These are phyloP conservation scores for Hibiscus syriacus DNA, from an alignment of 345 rosid species.

Conservation along the genomic window DNA sequence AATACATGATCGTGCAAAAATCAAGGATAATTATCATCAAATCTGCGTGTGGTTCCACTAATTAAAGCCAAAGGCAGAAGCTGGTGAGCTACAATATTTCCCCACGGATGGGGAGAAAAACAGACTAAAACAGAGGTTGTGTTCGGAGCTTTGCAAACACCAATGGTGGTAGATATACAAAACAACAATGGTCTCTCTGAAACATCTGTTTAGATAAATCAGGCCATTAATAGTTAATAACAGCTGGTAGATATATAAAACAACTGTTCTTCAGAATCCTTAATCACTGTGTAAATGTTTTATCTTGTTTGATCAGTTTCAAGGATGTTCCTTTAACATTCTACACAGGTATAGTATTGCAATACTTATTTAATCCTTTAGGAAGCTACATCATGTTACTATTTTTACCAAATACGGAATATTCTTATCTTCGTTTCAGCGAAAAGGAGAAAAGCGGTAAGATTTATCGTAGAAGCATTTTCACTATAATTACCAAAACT, in stretches of 20 bases:
- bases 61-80: neutral
- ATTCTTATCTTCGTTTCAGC: neutral
- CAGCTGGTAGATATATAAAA: too few relatives aligned
- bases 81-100: neutral
- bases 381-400: neutral
- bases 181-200: too few relatives aligned
- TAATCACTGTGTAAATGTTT: neutral
- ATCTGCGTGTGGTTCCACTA: too few relatives aligned
- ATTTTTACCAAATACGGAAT: neutral
- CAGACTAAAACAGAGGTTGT: neutral
- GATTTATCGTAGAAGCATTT: neutral
- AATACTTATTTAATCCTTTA: neutral
- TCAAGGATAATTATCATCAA: too few relatives aligned
- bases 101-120: neutral
- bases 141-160: neutral
- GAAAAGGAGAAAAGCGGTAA: neutral
- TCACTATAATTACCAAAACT: conserved; percentile 45
- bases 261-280: neutral
- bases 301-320: neutral
- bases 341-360: neutral
- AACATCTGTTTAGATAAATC: too few relatives aligned
- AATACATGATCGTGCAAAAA: too few relatives aligned
- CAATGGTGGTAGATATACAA: too few relatives aligned
- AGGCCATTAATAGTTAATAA: too few relatives aligned
- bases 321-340: neutral